Base-by-base conservation (phyloP, 2,329 filamentous ascomycete genomes). In the Orbilia oligospora region DNA sequence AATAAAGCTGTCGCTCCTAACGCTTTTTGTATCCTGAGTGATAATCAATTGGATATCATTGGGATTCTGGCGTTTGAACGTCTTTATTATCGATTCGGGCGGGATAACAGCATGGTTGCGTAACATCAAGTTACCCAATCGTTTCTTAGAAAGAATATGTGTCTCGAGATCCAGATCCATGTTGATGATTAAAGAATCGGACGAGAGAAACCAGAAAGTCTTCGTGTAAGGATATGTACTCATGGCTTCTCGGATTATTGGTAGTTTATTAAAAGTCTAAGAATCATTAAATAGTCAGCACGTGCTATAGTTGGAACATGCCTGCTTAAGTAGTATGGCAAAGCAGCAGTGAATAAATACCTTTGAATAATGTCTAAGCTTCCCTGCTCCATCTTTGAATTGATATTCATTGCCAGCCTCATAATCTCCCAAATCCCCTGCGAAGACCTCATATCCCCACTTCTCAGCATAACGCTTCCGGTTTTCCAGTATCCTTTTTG, bases 21-120 rank as follows among this genome's bases (percentile, higher is more conserved):
- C 84, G 5, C 95, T 94, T 41, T 92, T 91, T 58, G 88, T 89
- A 83, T 99, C 96, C 85, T 97, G 94, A 5, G 92, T 92, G 44
- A 97, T 84, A 46, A 97, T 88, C 14, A 98, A 87, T 81, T 97
- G 92, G 49, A 97, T 90, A 71, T 94, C 89, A 53, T 92, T 87
- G 41, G 90, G 91, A 80, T 90, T 90, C n/a, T 97, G 86, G 83
- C 97, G 91, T 16, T 89, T 87, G 83, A 97, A 97, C 0, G 97
- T 98, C 87, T 93, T 95, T 86, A 99, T 98, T 82, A 99, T 94
- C 85, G 93, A 97, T 85, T 97, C 93, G 0, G 97, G 96, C 1
- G 95, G 96, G 8, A 98, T 95, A 64, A 99, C 90, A 5, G 96
- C 90, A 68, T 91, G 88, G 84, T 97, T 92, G 83, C 90, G 92